Base-by-base conservation (phyloP, 495 filamentous ascomycete species). In the Penicillium antarcticum region DNA sequence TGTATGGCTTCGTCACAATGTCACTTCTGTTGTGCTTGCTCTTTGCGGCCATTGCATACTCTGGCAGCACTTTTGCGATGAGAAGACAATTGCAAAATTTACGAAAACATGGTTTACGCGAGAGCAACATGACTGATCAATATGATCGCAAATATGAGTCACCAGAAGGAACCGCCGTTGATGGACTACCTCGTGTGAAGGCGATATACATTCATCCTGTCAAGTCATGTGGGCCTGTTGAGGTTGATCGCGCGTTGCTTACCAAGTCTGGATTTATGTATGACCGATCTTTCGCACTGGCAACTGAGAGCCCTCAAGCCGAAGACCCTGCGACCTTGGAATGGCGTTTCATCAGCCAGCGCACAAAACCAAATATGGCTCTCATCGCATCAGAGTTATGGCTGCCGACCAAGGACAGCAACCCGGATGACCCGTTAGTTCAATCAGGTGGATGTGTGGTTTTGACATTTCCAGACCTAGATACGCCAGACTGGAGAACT, bases 321-420 rank as follows among this genome's bases (percentile, higher is more conserved):
- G 31, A 45, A 13, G 13, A 1, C 10, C 14, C 9, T 17, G 19
- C 32, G 16, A 13, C 17, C 3, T 35, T 26, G 7, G 48, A 53
- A 38, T 61, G 58, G 58, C 49, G 49, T 17, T 61, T 61, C 21
- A 61, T 61, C 51, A 61, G 58, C 35, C 58, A 61, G 43, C 58
- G 58, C 38, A 57, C 58, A 4, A 61, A 61, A 33, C 58, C 58
- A 4, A 12, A n/a, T 4, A 61, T 61, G 58, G 54, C 54, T 7
- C 46, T 34, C 13, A 57, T 61, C 12, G 42, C 45, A 29, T 55
- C 46, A 11, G 50, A 61, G 12, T 17, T 55, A 42, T 58, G 55
- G 55, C 41, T 53, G 11, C 51, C 55, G 3, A 23, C 42, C 16
- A 13, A 51, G 37, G 23, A 32, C 4, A 50, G 46, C 31, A 14